Base-by-base conservation (phyloP, 129 eudicot species). In the Oenanthe sinensis region DNA sequence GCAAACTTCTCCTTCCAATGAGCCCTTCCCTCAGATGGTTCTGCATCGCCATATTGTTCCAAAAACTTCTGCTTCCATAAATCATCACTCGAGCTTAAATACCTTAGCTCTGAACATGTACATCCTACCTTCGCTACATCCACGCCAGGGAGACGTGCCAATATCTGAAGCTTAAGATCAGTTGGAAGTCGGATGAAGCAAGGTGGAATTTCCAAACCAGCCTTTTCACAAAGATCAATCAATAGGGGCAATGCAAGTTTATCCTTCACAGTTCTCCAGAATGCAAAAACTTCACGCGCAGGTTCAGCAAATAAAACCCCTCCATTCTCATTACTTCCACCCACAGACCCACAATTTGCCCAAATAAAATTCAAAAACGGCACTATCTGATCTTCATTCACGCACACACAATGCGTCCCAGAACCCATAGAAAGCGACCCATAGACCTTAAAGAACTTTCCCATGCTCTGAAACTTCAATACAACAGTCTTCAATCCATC, bases 261-360 rank as follows among this genome's bases (percentile, higher is more conserved):
- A 75, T 90, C 98, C 83, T 93, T 90, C 33, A 89, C 79, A 63
- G 71, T 85, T 72, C 85, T 87, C 96, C 96, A 91, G 76, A 93
- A 91, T 26, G 81, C 84, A 55, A 86, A 87, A 37, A 93, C 92
- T 58, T 89, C 92, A 26, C 55, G 83, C 62, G 87, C 91, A 0
- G 90, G 92, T 52, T 79, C 63, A 39, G 82, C 68, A 33, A 70
- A 77, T 6, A 44, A 60, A 37, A 52, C 78, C 20, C 75, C 81
- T 42, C 78, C 78, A 13, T 60, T 82, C 62, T 24, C 85, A 52
- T 52, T 80, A 24, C 71, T 71, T 45, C 67, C 84, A 71, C 80
- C 84, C 15, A 16, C 69, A 37, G 60, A 42, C 19, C 95, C 92
- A 39, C 90, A 87, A 52, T 87, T 93, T 0, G 93, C 93, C 94